Evolutionary conservation across 495 filamentous ascomycete genomes (phyloP), one percentile per base, ranked within the genome.

Genomic region (Friedmanniomyces endolithicus): DNA sequence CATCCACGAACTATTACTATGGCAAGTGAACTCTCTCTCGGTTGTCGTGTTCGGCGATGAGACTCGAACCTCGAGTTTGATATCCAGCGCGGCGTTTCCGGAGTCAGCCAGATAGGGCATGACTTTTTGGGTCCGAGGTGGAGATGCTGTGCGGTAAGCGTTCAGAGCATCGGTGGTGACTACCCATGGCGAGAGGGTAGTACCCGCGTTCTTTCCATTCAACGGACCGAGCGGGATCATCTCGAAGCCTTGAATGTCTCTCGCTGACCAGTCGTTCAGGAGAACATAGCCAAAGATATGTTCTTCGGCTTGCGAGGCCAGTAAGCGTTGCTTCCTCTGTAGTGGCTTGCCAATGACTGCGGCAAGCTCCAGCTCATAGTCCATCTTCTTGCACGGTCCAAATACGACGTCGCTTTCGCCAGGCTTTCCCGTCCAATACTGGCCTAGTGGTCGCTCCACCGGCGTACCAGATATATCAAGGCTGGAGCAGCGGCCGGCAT

Each of bases 251-350:
- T 95, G 89, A 40, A 94, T 83, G 65, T 95, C 89, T 22, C 89
- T 73, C 11, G 88, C 88, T 59, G 79, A 86, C 89, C 89, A 95
- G 69, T 95, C 89, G 67, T 95, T 95, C 70, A 94, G 75, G 23
- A 95, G 73, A 2, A 94, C 87, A 40, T 86, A 76, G 9, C 89
- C 89, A 68, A 94, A 94, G 39, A 95, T 80, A 61, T 81, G 74
- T 37, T 89, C 78, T 50, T 83, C 81, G 0, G 89, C 88, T 23
- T 84, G 65, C 34, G 79, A 64, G 14, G 88, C 60, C 19, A 40
- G 17, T 0, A 67, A 41, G 9, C 45, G 35, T 20, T 52, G 37
- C 3, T 63, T 59, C n/a, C 57, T 47, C 11, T 48, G 9, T 12
- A 55, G 43, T 11, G 50, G 37, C 37, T 60, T 56, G 17, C 65